Conservation (phyloP, 805 yeast genomes). For the Metschnikowia continentalis region DNA sequence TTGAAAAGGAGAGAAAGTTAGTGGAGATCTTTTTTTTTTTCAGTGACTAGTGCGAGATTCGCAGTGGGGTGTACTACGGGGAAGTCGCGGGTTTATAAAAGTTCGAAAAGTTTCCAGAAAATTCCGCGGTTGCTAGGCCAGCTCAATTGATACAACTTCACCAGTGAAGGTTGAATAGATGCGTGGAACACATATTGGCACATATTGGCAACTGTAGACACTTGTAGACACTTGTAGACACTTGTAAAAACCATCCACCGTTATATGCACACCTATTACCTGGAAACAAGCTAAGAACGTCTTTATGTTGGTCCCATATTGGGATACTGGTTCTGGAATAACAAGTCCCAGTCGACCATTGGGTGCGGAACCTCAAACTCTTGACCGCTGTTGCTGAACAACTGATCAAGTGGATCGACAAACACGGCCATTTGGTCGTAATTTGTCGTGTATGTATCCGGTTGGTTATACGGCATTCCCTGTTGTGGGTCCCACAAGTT, state of each 20-base stretch:
- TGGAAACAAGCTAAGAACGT: neutral
- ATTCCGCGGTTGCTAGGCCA: conserved; percentile 7
- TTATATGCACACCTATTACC: no score
- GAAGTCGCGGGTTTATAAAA: conserved; percentile 10
- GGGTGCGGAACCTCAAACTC: conserved; percentile 10
- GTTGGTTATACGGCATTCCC: neutral
- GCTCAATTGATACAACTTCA: neutral
- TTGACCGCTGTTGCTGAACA: conserved; percentile 15
- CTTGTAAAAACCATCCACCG: no score
- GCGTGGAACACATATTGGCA: no score
- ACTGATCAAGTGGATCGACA: conserved; percentile 8
- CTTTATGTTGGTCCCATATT: neutral
- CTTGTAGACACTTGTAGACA: neutral
- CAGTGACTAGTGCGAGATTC: neutral
- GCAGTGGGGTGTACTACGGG: conserved; percentile 5
- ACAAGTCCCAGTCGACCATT: conserved; percentile 13
- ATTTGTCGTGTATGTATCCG: neutral
- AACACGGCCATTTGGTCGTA: neutral
- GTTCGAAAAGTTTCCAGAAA: conserved; percentile 16
- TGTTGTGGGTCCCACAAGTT: neutral
- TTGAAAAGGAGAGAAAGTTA: neutral
- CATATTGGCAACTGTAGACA: neutral
- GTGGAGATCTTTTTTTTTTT: conserved; percentile 1
- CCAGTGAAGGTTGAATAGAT: neutral
- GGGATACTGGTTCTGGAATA: conserved; percentile 9